phyloP scores from a whole-genome alignment of 495 filamentous ascomycete species.

The Paragyromitra xinjiangensis region DNA sequence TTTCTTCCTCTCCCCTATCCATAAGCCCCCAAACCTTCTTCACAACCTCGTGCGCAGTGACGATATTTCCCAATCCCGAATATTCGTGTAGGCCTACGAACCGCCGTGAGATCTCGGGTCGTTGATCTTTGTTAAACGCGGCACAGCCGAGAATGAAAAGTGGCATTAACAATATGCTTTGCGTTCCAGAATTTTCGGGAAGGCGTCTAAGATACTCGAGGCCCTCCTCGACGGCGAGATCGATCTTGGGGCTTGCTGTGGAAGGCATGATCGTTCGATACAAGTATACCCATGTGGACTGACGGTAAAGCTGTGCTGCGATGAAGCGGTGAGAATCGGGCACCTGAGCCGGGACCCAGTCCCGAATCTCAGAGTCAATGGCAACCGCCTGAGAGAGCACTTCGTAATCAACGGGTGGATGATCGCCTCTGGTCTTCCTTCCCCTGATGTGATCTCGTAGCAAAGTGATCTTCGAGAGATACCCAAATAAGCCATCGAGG shows the following conservation, averaged over 20 bases:
- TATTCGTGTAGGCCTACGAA: constrained; percentile 77
- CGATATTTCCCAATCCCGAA: constrained; percentile 81
- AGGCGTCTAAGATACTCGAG: constrained; percentile 71
- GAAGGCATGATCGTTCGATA: constrained; percentile 85
- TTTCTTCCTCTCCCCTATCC: constrained; percentile 75
- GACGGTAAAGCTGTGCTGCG: constrained; percentile 84
- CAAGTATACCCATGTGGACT: constrained; percentile 91
- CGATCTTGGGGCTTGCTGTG: constrained; percentile 71
- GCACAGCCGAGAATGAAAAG: constrained; percentile 89
- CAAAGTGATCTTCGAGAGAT: constrained; percentile 80
- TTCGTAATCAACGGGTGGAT: constrained; percentile 78
- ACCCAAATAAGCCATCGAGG: constrained; percentile 82
- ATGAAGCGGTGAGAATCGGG: constrained; percentile 75
- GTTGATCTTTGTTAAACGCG: constrained; percentile 74
- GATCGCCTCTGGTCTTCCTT: constrained; percentile 69
- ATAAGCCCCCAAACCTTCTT: constrained; percentile 83
- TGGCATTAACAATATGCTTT: constrained; percentile 86
- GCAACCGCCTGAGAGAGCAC: constrained; percentile 76
- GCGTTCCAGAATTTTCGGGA: constrained; percentile 70
- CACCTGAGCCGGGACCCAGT: constrained; percentile 77
- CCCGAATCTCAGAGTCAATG: constrained; percentile 78
- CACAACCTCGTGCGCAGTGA: constrained; percentile 77
- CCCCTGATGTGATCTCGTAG: constrained; percentile 79
- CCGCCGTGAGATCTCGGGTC: constrained; percentile 73
- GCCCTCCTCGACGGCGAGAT: constrained; percentile 79